Conservation (phyloP, 73 alveolate species). For the Paramecium primaurelia region DNA sequence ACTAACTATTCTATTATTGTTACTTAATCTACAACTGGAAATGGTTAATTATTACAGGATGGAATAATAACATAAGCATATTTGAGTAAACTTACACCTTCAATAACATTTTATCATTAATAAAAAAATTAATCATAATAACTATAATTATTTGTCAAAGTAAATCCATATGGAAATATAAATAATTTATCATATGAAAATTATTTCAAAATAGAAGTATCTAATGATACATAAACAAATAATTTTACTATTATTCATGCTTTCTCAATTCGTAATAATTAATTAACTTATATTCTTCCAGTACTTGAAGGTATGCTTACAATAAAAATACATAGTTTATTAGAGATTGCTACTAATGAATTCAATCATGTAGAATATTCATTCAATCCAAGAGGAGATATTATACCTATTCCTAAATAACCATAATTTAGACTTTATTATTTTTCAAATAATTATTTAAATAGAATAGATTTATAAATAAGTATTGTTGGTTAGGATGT, state of each 20-base stretch:
- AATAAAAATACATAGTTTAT: not conserved
- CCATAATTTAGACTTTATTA: not conserved
- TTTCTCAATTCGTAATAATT: not conserved
- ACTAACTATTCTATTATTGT: not conserved
- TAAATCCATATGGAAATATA: conserved; percentile 10
- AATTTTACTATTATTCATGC: not conserved
- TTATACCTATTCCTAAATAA: not conserved
- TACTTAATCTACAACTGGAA: not conserved
- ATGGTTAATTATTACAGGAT: conserved; percentile 5
- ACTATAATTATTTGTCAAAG: not conserved
- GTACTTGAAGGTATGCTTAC: not conserved
- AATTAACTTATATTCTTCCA: not conserved
- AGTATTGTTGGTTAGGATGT: not conserved
- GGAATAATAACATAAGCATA: conserved; percentile 11
- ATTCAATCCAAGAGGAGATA: not conserved
- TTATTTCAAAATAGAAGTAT: not conserved
- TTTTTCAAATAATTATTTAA: not conserved
- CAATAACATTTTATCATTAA: not conserved
- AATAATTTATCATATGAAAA: not conserved
- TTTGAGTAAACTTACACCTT: not conserved
- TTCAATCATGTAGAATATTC: not conserved
- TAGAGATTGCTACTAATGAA: not conserved
- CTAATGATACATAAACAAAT: not conserved
- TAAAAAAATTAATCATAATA: not conserved
- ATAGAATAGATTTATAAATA: not conserved